Conservation (phyloP, 2,329 filamentous ascomycete species). For the Fusarium sp. region DNA sequence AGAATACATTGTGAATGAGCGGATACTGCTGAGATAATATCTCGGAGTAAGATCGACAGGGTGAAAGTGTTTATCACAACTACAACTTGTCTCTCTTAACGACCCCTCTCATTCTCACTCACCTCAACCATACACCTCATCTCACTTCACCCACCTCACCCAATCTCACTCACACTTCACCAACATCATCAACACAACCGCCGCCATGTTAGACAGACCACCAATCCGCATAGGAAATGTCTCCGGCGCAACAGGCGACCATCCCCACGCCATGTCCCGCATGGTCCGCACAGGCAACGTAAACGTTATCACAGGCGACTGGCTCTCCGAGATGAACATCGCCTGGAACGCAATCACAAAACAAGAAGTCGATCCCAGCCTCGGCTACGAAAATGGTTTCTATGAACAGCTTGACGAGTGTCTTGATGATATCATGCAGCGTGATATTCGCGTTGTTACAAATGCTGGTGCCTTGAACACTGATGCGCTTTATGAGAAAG, state of each 20-base stretch:
- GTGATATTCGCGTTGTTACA: constrained; percentile 52
- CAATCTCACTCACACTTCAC: not conserved
- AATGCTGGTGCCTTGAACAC: constrained; percentile 56
- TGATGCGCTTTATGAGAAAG: constrained; percentile 46
- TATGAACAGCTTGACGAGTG: constrained; percentile 57
- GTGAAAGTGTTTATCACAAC: not conserved
- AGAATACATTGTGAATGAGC: not conserved
- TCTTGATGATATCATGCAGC: constrained; percentile 50
- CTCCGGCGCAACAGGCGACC: constrained; percentile 50
- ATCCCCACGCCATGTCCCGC: constrained; percentile 49
- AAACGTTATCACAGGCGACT: constrained; percentile 55
- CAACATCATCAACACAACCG: not conserved
- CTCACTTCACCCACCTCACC: too few relatives aligned
- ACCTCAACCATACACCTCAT: not conserved
- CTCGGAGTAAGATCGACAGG: not conserved
- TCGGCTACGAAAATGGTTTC: constrained; percentile 54
- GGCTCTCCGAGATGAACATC: constrained; percentile 62
- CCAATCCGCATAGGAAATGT: constrained; percentile 50
- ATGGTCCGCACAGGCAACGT: constrained; percentile 49
- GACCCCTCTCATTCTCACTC: not conserved
- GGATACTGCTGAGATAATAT: not conserved
- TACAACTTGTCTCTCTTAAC: not conserved
- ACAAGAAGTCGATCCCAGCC: constrained; percentile 46
- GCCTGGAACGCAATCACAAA: constrained; percentile 54
- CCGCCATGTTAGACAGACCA: constrained; percentile 45